phyloP scores from a whole-genome alignment of 345 rosid genomes.

The Pistacia vera region DNA sequence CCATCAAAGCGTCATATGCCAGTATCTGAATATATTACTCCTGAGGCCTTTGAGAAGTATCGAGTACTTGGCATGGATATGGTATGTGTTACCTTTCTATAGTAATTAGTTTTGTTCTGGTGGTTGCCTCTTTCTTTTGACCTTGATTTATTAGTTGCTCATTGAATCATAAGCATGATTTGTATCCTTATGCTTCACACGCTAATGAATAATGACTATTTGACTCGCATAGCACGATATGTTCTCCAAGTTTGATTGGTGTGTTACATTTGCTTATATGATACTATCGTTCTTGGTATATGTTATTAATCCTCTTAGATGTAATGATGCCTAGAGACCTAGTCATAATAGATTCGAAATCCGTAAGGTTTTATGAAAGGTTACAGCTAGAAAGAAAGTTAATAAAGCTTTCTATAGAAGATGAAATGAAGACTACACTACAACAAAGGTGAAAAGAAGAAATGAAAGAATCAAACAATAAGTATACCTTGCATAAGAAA shows the following conservation, averaged over 20 bases:
- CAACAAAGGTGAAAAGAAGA: not conserved
- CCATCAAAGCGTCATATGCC: slow-evolving; percentile 99
- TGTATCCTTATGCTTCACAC: not conserved
- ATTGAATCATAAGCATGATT: not conserved
- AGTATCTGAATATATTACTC: slow-evolving; percentile 89
- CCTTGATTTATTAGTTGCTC: not conserved
- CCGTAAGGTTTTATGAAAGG: not conserved
- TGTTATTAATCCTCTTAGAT: not conserved
- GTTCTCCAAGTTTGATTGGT: not conserved
- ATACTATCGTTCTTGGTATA: not conserved
- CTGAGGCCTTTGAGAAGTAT: slow-evolving; percentile 92
- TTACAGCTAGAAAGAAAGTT: not conserved
- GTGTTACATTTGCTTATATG: not conserved
- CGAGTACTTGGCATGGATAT: slow-evolving; percentile 87
- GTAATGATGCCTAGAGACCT: not conserved
- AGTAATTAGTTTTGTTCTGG: not conserved
- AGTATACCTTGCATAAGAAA: no score
- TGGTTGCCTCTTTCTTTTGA: not conserved
- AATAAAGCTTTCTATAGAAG: not conserved
- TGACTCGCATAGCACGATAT: no score
- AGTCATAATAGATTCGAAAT: not conserved
- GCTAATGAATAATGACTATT: not conserved
- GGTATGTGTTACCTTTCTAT: slow-evolving; percentile 47
- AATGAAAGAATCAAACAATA: not conserved
- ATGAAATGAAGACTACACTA: not conserved